Conservation (phyloP, 805 yeast genomes). For the Saccharomycopsis fibuligera region DNA sequence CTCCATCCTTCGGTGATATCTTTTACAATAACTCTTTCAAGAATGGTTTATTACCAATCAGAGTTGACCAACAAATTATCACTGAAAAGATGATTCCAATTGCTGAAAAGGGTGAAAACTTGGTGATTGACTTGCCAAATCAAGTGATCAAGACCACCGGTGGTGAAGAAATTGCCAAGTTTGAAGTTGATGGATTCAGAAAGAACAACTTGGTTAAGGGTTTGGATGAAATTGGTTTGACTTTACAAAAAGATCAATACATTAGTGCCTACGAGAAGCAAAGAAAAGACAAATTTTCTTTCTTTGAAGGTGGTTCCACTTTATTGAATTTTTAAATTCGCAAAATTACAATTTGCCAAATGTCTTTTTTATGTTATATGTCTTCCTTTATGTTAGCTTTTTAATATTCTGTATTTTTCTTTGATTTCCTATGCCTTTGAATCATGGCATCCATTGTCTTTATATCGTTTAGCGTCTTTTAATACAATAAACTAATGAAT, state of each 20-base stretch:
- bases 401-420: background rate
- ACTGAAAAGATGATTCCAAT: slow-evolving; percentile 66
- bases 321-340: slow-evolving; percentile 32
- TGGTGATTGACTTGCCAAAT: slow-evolving; percentile 79
- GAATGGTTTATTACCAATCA: slow-evolving; percentile 90
- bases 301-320: slow-evolving; percentile 85
- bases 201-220: slow-evolving; percentile 93
- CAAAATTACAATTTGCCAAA: background rate
- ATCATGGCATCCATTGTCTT: too few relatives aligned
- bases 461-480: too few relatives aligned
- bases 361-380: background rate
- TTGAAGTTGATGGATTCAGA: slow-evolving; percentile 87
- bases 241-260: slow-evolving; percentile 79
- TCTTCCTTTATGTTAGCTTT: background rate
- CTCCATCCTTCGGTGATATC: slow-evolving; percentile 97
- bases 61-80: slow-evolving; percentile 77
- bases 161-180: slow-evolving; percentile 71
- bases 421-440: too few relatives aligned
- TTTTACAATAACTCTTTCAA: slow-evolving; percentile 96
- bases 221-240: slow-evolving; percentile 93
- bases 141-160: slow-evolving; percentile 67
- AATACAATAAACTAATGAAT: too few relatives aligned
- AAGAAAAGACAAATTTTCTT: slow-evolving; percentile 78
- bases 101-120: slow-evolving; percentile 63
- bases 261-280: slow-evolving; percentile 67